Base-by-base conservation (phyloP, 352 stramenopile species). In the Pythium dissotocum region DNA sequence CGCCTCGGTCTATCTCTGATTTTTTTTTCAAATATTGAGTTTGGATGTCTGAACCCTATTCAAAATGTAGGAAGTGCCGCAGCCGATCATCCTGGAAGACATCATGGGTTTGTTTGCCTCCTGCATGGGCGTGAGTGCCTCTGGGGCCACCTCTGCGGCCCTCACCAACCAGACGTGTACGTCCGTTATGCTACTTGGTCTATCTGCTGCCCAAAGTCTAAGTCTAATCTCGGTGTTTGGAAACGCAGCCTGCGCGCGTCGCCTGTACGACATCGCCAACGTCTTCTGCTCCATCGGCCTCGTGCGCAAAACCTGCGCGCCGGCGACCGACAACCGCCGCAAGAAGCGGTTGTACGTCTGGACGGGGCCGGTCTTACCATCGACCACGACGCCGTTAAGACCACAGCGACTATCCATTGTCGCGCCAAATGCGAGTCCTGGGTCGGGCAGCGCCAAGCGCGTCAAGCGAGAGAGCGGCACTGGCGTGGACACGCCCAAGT, bases 261-360 rank as follows among this genome's bases (percentile, higher is more conserved):
- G 73, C 18, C 66, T 80, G 0, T 80, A 80, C 58, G 73, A 80
- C 59, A 80, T 80, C 46, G 73, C 73, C 56, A 80, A 80, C 58
- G 73, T 80, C 13, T 76, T 80, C 40, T 77, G 73, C 64, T 73
- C 70, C 44, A 67, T 80, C 59, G 67, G 71, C 2, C 67, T 80
- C 58, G 62, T 80, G 35, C 56, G 72, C 13, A 80, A 77, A 51
- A 70, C 63, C 0, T 72, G 65, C 42, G 62, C 65, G 6, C 53
- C 62, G 10, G 59, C 65, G 24, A 78, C 63, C 36, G 69, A 72
- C 57, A 67, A 72, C 58, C 64, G 67, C 62, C 72, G 72, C 6
- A 78, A 78, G 63, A 75, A 75, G 33, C 51, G 72, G 24, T 40
- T 78, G 26, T 78, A 76, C 68, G 65, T 63, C 21, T 78, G 72